phyloP scores from a whole-genome alignment of 176 grass and related monocot species.

The Urochloa ruziziensis region DNA sequence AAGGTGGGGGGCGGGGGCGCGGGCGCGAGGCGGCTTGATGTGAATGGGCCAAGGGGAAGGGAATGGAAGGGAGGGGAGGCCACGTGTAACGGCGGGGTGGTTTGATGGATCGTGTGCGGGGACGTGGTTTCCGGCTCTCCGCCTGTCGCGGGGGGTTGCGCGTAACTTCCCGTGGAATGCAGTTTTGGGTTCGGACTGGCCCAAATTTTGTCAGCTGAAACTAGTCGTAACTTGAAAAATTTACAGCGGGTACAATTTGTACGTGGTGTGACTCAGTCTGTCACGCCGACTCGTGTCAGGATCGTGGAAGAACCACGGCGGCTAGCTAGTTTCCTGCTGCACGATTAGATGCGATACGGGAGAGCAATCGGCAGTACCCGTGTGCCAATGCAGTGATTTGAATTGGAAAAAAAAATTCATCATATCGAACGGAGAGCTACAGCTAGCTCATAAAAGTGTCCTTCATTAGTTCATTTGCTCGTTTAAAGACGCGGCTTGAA shows the following conservation, averaged over 20 bases:
- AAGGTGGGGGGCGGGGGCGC: not conserved
- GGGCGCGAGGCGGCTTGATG: not conserved
- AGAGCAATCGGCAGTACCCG: no score
- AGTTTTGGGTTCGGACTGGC: no score
- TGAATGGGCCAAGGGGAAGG: not conserved
- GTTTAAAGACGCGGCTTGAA: not conserved
- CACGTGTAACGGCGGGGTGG: constrained; percentile 21
- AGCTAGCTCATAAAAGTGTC: not conserved
- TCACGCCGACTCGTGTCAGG: no score
- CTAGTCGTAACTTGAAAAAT: not conserved
- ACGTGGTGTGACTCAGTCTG: no score
- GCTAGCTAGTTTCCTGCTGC: no score
- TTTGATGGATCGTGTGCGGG: not conserved
- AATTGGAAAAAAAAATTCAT: not conserved
- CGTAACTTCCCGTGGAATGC: not conserved
- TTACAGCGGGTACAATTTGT: not conserved
- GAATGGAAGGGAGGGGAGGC: not conserved
- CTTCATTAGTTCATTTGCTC: not conserved
- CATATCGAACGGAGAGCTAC: not conserved
- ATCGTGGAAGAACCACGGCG: no score
- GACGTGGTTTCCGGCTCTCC: not conserved
- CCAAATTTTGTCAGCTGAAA: not conserved
- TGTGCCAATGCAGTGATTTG: no score
- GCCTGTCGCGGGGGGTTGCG: not conserved
- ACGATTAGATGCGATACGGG: no score